Percentiles rank a stretch among this genome's conserved stretches.
phyloP scores from a whole-genome alignment of 164 flowering plant species.

The Brasenia schreberi region DNA sequence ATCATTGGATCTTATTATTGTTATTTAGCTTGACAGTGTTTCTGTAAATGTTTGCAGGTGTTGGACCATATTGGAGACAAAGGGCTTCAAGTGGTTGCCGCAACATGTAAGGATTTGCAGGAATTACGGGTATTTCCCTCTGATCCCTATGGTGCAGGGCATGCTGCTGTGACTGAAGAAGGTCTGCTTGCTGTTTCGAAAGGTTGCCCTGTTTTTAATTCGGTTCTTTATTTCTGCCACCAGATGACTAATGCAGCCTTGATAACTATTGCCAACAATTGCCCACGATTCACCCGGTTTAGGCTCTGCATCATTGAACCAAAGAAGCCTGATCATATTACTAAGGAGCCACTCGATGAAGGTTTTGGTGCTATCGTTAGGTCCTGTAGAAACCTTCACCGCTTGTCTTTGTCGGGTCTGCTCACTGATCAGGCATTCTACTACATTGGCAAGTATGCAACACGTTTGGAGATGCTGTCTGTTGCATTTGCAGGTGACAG shows the following conservation, averaged over 20 bases:
- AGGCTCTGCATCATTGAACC: conserved; percentile 63
- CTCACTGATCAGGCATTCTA: conserved; percentile 70
- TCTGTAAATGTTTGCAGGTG: conserved; percentile 30
- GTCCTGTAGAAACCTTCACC: conserved; percentile 57
- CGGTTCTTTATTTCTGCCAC: conserved; percentile 66
- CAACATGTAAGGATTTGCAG: conserved; percentile 61
- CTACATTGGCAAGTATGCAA: conserved; percentile 82
- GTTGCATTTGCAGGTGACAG: conserved; percentile 81
- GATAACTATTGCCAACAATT: conserved; percentile 58
- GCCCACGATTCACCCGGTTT: conserved; percentile 66
- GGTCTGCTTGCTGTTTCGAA: conserved; percentile 63
- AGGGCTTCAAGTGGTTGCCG: conserved; percentile 65
- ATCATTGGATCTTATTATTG: too few relatives aligned
- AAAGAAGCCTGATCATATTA: conserved; percentile 48
- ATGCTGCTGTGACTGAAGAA: conserved; percentile 46
- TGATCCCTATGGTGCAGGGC: conserved; percentile 35
- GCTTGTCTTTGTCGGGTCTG: conserved; percentile 65
- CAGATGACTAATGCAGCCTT: conserved; percentile 92
- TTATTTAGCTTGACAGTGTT: too few relatives aligned
- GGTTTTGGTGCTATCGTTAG: conserved; percentile 89
- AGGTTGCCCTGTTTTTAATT: conserved; percentile 74
- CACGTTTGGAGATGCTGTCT: conserved; percentile 87
- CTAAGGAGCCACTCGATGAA: conserved; percentile 69
- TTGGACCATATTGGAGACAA: conserved; percentile 74
- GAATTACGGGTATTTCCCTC: conserved; percentile 84